Conservation (phyloP, 345 rosid species). For the Salix brachista region DNA sequence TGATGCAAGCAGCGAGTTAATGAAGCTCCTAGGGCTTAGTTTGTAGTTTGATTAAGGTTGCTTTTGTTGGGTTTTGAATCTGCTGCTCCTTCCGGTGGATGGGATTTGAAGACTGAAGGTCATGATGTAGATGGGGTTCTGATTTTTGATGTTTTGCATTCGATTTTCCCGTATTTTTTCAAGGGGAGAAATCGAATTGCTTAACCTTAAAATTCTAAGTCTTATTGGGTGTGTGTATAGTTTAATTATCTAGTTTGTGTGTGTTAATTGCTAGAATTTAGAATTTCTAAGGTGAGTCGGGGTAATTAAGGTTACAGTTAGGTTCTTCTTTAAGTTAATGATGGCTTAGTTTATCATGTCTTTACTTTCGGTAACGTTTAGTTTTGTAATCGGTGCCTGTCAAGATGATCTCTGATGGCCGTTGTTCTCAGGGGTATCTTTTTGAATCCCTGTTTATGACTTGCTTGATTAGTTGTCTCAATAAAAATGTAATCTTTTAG, state of each 20-base stretch:
- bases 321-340: not conserved
- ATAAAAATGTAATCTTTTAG: not conserved
- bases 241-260: not conserved
- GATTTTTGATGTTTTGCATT: slow-evolving; percentile 19
- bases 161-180: slow-evolving; percentile 77
- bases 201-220: slow-evolving; percentile 21
- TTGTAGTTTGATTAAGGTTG: slow-evolving; percentile 1
- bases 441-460: not conserved
- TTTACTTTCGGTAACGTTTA: not conserved
- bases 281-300: not conserved
- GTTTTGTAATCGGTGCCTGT: not conserved
- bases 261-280: not conserved
- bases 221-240: slow-evolving; percentile 3
- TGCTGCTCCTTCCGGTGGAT: not conserved
- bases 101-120: not conserved
- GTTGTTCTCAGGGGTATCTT: not conserved
- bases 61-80: not conserved
- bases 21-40: slow-evolving; percentile 51
- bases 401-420: not conserved
- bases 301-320: not conserved
- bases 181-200: slow-evolving; percentile 53
- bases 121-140: slow-evolving; percentile 1
- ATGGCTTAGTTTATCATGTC: not conserved
- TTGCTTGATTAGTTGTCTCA: not conserved
- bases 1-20: slow-evolving; percentile 36